Percentiles rank a stretch among this genome's conserved stretches.
phyloP scores from a whole-genome alignment of 495 filamentous ascomycete species.

The Penicillium taxi region DNA sequence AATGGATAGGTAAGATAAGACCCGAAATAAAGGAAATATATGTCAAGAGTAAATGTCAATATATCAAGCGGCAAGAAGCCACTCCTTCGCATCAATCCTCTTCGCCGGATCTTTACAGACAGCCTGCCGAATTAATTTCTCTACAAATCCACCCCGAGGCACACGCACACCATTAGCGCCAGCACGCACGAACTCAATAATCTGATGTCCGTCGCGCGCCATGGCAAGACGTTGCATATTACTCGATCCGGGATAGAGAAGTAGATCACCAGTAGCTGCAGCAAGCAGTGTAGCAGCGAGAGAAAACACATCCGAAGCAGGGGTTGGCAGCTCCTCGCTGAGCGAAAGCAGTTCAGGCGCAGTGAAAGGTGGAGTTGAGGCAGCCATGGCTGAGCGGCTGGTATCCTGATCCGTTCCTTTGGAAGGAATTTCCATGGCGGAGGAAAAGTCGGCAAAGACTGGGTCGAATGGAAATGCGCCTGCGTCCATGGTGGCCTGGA shows the following conservation, averaged over 20 bases:
- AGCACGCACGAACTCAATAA: slow-evolving; percentile 38
- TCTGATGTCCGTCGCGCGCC: slow-evolving; percentile 41
- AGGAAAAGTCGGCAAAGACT: slow-evolving; percentile 54
- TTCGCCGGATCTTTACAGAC: slow-evolving; percentile 35
- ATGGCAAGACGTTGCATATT: slow-evolving; percentile 37
- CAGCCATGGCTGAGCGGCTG: slow-evolving; percentile 29
- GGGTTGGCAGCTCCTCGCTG: slow-evolving; percentile 8
- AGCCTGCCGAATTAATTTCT: slow-evolving; percentile 33
- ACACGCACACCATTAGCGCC: slow-evolving; percentile 35
- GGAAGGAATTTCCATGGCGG: slow-evolving; percentile 33
- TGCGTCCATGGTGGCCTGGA: slow-evolving; percentile 5
- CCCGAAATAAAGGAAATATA: not conserved
- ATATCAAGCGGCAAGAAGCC: slow-evolving; percentile 15
- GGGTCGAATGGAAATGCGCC: slow-evolving; percentile 32
- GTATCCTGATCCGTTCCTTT: slow-evolving; percentile 8
- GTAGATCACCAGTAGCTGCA: slow-evolving; percentile 44
- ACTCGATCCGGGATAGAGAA: slow-evolving; percentile 43
- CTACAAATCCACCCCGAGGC: slow-evolving; percentile 38
- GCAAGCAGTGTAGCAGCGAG: slow-evolving; percentile 50
- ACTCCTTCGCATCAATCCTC: slow-evolving; percentile 29
- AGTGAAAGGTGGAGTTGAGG: slow-evolving; percentile 51
- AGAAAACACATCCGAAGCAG: slow-evolving; percentile 37
- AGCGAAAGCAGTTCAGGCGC: slow-evolving; percentile 48
- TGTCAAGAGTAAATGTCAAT: slow-evolving; percentile 2
- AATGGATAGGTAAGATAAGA: too few species aligned